A percentile compares a stretch with the other conserved stretches of the same genome.
These are phyloP conservation scores for Chaetomiaceae sp. DNA, from an alignment of 2,329 filamentous ascomycete genomes.

Conservation along the genomic window DNA sequence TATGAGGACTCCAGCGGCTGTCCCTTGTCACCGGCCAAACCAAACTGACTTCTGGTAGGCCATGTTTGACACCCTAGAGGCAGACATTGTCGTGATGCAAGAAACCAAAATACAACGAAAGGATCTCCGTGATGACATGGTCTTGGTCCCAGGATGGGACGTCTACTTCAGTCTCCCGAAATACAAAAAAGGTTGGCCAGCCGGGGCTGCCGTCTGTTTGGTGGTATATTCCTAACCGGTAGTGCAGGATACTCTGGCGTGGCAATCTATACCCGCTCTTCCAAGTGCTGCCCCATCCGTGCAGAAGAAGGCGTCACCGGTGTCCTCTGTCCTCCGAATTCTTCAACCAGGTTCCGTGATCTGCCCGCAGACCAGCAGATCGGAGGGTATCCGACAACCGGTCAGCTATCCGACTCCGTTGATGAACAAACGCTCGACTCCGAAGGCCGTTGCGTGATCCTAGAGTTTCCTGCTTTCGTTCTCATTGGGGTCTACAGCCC, in stretches of 20 bases:
- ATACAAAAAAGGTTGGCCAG: conserved; percentile 74
- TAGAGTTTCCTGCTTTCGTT: conserved; percentile 94
- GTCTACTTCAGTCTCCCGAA: conserved; percentile 91
- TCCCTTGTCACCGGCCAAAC: not conserved
- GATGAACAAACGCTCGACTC: conserved; percentile 75
- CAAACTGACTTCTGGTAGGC: conserved; percentile 43
- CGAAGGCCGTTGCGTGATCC: conserved; percentile 83
- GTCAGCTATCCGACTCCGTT: conserved; percentile 60
- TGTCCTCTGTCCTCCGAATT: conserved; percentile 68
- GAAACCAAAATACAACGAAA: conserved; percentile 95
- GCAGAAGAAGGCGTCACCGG: conserved; percentile 95
- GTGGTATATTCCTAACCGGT: not conserved
- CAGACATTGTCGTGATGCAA: conserved; percentile 92
- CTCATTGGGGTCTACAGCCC: conserved; percentile 90
- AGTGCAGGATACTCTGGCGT: conserved; percentile 84
- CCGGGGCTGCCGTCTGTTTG: not conserved
- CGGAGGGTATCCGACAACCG: conserved; percentile 74
- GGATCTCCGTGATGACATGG: conserved; percentile 91
- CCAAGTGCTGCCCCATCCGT: conserved; percentile 76
- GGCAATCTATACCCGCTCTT: conserved; percentile 88
- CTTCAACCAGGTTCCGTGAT: conserved; percentile 66
- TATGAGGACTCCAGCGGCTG: conserved; percentile 30
- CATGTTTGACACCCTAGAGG: conserved; percentile 92
- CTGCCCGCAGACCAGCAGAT: conserved; percentile 72
- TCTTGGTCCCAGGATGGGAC: conserved; percentile 90